Evolutionary conservation across 208 protist genomes (phyloP).

Genomic region (Trypanosoma boissoni): DNA sequence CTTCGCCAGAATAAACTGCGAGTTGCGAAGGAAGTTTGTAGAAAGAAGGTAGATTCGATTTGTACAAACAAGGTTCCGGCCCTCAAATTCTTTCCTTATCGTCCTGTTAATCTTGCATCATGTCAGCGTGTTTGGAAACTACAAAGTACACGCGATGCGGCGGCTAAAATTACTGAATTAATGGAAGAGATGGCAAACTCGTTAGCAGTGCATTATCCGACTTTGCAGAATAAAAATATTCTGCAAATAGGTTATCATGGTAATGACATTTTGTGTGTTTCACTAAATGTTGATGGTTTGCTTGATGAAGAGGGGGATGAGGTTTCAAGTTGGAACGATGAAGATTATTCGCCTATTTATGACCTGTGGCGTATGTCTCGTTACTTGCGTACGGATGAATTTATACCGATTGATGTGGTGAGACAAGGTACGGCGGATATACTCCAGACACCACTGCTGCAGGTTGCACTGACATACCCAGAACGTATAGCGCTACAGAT

Average conservation of each 20-base stretch:
- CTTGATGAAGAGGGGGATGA: neutral
- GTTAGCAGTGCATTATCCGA: neutral
- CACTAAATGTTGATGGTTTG: neutral
- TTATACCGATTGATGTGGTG: constrained; percentile 11
- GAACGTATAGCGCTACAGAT: constrained; percentile 24
- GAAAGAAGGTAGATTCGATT: neutral
- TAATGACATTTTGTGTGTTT: neutral
- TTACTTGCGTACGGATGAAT: constrained; percentile 21
- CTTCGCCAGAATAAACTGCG: neutral
- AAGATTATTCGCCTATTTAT: constrained; percentile 26
- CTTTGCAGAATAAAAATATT: neutral
- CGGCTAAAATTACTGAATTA: neutral
- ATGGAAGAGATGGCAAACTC: constrained; percentile 5
- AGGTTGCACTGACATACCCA: constrained; percentile 29
- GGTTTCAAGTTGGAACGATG: neutral
- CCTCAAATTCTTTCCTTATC: constrained; percentile 10
- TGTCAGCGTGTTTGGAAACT: constrained; percentile 25
- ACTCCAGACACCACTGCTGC: constrained; percentile 16
- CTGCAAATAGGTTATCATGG: constrained; percentile 18
- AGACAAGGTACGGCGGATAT: neutral
- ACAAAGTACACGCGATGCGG: neutral
- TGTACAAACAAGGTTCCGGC: too few species aligned
- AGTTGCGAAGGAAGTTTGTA: neutral
- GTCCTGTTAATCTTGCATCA: constrained; percentile 6
- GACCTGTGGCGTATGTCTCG: constrained; percentile 29